Evolutionary conservation across 148 eudicot species (phyloP), one percentile per base, ranked within the genome.

Genomic region (Diospyros kaki): DNA sequence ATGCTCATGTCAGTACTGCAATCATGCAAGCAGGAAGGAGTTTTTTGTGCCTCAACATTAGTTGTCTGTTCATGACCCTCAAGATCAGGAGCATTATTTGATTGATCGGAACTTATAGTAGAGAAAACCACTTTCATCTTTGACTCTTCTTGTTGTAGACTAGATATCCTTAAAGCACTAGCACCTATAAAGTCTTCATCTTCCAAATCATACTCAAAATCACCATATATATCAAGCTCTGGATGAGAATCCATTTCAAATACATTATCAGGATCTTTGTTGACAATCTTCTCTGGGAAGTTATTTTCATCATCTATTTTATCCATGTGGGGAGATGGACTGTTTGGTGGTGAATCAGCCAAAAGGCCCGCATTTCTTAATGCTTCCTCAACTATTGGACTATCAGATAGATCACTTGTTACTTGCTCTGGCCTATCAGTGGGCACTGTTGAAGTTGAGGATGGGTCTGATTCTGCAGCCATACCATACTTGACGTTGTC

Each of bases 141-240:
- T 63, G 97, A 80, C 65, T 86, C 89, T 76, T 78, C 94, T 52
- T 79, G 54, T 73, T 85, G 87, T 71, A 68, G 42, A 66, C 87
- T 81, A 66, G 88, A 75, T 64, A 74, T 59, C 73, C 81, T 81
- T 50, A 86, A 38, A 55, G 88, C 76, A 80, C 82, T 78, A 75
- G 88, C 86, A 81, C 87, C 89, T 78, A 88, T 83, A 76, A 84
- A 83, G 78, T 87, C 96, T 55, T 89, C 94, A 81, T 90, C 96
- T 74, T 92, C 96, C 79, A 94, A 85, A 86, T 87, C 84, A 85
- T 92, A 94, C 81, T 90, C 97, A 79, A 89, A 92, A 77, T 95
- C 98, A 64, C 97, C 96, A 79, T 92, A 95, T 69, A 92, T 95
- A 86, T 95, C 97, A 50, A 92, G 82, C 48, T 95, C 98, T 39